Base-by-base conservation (phyloP, 768 basidiomycete genomes). In the Lactifluus hygrophoroides region DNA sequence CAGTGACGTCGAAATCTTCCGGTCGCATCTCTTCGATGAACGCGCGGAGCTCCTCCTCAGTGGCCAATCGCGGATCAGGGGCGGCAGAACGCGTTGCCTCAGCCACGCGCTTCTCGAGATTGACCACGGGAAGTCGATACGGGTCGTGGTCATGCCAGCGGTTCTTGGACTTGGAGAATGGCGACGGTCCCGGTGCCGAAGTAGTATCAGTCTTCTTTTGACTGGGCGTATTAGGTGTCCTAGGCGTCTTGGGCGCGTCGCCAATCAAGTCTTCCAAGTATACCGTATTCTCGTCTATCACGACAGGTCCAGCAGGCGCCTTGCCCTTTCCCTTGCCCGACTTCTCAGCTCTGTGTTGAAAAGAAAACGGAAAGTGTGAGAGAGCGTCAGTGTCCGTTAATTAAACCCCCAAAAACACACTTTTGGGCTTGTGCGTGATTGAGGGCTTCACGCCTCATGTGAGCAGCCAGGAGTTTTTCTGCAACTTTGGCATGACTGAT, bases 1-100 rank as follows among this genome's bases (percentile, higher is more conserved):
- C 94, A 17, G 84, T 80, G 55, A 96, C 81, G 67, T 98, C 95
- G 65, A 98, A 90, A 67, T 98, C 94, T 66, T 94, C 93, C 0
- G 94, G 94, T 2, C 86, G 83, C 86, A 97, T 94, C 45, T 94
- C 90, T 58, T 97, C 94, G 62, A 98, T 96, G 72, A 98, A 98
- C 1, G 81, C 73, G 19, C 86, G 85, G 3, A 98, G 77, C 69
- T 99, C 96, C 40, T 94, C 96, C 69, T 96, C 96, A 0, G 96
- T 98, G 1, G 96, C 96, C 14, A 99, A 75, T 27, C 96, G 84
- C 5, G 94, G 92, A 69, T 99, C 96, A 2, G 91, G 88, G 11
- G 75, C 80, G 25, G 71, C 67, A 3, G 81, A 73, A 9, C 77
- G 77, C 3, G 86, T 85, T 27, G 79, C 86, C 61, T 83, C 79